A percentile compares a stretch with the other conserved stretches of the same genome.
Evolutionary conservation across 2,329 filamentous ascomycete species (phyloP).

Genomic region (Capronia americana): DNA sequence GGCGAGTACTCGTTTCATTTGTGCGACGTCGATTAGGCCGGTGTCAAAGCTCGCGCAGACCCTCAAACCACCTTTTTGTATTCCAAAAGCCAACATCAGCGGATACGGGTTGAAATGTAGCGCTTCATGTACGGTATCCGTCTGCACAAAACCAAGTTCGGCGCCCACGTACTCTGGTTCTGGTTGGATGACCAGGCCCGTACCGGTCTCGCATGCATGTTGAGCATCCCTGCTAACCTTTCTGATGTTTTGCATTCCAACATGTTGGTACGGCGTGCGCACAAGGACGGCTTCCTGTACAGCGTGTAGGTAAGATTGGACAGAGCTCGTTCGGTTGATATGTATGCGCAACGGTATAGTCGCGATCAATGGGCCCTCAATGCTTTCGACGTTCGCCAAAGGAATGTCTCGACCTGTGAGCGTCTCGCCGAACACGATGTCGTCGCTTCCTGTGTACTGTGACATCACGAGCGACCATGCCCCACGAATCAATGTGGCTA

Average conservation of each 20-base stretch:
- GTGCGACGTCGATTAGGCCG: conserved; percentile 59
- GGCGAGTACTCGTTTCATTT: conserved; percentile 61
- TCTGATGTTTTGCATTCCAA: conserved; percentile 61
- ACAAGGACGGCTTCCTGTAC: conserved; percentile 64
- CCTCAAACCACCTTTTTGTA: conserved; percentile 58
- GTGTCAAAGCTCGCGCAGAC: conserved; percentile 71
- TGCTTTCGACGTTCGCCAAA: conserved; percentile 54
- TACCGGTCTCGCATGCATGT: conserved; percentile 56
- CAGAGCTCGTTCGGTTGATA: conserved; percentile 47
- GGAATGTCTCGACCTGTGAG: conserved; percentile 57
- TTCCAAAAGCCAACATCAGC: conserved; percentile 57
- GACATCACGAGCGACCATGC: conserved; percentile 57
- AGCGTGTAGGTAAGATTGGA: conserved; percentile 59
- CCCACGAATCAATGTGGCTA: conserved; percentile 56
- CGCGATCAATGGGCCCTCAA: conserved; percentile 55
- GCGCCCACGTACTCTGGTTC: conserved; percentile 47
- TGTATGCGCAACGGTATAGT: conserved; percentile 54
- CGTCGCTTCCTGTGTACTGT: conserved; percentile 53
- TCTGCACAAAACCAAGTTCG: conserved; percentile 47
- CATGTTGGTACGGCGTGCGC: conserved; percentile 70
- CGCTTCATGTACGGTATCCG: conserved; percentile 64
- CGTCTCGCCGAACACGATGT: conserved; percentile 59
- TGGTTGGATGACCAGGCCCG: conserved; percentile 51
- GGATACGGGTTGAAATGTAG: conserved; percentile 60
- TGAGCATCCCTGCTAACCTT: conserved; percentile 58